phyloP scores from a whole-genome alignment of 768 basidiomycete genomes.

The Tricholoma flavovirens region DNA sequence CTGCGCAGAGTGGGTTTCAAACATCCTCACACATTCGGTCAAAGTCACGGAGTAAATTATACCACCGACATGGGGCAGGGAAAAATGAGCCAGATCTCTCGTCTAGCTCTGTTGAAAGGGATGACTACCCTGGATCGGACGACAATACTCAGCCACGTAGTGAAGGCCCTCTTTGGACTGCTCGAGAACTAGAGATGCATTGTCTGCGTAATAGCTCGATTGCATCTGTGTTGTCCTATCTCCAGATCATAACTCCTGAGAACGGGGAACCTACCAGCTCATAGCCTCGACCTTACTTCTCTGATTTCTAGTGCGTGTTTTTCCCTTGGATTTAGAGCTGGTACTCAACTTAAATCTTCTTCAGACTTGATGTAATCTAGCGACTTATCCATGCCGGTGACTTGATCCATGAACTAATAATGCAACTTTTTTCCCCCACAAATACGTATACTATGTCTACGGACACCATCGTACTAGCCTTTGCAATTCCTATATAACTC shows the following conservation, averaged over 20 bases:
- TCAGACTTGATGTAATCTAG: background rate
- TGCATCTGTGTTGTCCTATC: conserved; percentile 60
- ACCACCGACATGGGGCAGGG: conserved; percentile 58
- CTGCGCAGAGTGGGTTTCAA: conserved; percentile 3
- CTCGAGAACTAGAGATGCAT: conserved; percentile 77
- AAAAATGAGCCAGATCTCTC: conserved; percentile 57
- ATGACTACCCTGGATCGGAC: conserved; percentile 17
- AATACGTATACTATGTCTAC: background rate
- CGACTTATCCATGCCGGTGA: background rate
- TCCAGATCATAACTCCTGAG: conserved; percentile 47
- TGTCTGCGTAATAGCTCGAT: conserved; percentile 91
- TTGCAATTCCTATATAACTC: too few relatives aligned
- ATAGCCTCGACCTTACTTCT: conserved; percentile 6
- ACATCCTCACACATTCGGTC: conserved; percentile 44
- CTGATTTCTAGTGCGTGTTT: conserved; percentile 1
- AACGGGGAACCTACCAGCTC: conserved; percentile 17
- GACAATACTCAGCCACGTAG: conserved; percentile 28
- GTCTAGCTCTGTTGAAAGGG: conserved; percentile 5
- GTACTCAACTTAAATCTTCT: conserved; percentile 1
- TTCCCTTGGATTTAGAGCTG: background rate
- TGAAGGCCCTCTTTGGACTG: conserved; percentile 61
- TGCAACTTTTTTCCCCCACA: background rate
- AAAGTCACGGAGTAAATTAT: conserved; percentile 66
- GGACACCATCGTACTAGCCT: too few relatives aligned
- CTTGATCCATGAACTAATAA: background rate